Evolutionary conservation across 768 basidiomycete genomes (phyloP).

Genomic region (Leccinum sublutescens): DNA sequence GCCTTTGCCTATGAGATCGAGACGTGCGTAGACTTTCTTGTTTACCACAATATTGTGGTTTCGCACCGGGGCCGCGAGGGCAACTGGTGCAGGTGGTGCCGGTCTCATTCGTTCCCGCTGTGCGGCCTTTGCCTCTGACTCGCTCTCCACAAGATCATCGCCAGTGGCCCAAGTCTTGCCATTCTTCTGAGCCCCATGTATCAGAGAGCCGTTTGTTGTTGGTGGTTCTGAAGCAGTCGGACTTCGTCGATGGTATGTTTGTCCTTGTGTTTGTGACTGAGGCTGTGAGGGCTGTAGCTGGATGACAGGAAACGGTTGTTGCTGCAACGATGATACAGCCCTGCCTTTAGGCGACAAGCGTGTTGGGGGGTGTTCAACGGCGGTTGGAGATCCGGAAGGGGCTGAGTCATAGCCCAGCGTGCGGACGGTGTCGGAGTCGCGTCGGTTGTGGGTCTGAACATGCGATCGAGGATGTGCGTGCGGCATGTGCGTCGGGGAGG

Average conservation of each 20-base stretch:
- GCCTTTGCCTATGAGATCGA: conserved; percentile 90
- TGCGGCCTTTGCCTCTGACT: conserved; percentile 30
- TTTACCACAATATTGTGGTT: conserved; percentile 50
- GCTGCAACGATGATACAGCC: conserved; percentile 18
- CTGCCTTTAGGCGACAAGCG: conserved; percentile 34
- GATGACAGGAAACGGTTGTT: conserved; percentile 28
- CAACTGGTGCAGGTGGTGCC: conserved; percentile 32
- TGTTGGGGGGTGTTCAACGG: conserved; percentile 40
- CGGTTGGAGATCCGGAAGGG: conserved; percentile 55
- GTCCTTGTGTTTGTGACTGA: conserved; percentile 22
- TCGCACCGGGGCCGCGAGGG: conserved; percentile 30
- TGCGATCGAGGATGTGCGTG: conserved; percentile 32
- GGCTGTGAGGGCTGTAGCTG: conserved; percentile 23
- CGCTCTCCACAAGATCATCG: conserved; percentile 41
- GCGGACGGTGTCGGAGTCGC: conserved; percentile 76
- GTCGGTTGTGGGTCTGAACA: conserved; percentile 53
- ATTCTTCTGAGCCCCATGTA: conserved; percentile 23
- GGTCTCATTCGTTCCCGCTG: conserved; percentile 32
- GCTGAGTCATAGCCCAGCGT: conserved; percentile 38
- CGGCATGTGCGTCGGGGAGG: conserved; percentile 47
- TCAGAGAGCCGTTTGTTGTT: conserved; percentile 38
- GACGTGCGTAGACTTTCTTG: conserved; percentile 76
- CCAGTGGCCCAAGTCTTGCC: conserved; percentile 48
- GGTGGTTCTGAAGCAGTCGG: conserved; percentile 66
- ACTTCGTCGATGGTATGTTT: conserved; percentile 58